A percentile compares a stretch with the other conserved stretches of the same genome.
Conservation (phyloP, 2,329 filamentous ascomycete genomes). For the Diaporthe citri region DNA sequence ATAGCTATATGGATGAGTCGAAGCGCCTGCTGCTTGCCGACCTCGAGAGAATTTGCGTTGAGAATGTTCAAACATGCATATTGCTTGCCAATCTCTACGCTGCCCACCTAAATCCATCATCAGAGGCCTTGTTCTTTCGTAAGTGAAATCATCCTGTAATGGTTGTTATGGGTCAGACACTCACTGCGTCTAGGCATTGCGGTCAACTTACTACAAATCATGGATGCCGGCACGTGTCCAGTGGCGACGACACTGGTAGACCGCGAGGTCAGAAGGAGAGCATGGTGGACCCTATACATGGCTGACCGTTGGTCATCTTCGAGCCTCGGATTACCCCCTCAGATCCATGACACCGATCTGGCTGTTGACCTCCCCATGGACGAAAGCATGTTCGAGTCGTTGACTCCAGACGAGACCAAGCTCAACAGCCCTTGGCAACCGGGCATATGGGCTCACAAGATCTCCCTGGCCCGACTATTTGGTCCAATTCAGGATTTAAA, state of each 20-base stretch:
- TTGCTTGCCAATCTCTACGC: conserved; percentile 4
- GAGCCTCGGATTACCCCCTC: neutral
- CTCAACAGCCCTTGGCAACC: conserved; percentile 1
- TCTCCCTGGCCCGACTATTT: neutral
- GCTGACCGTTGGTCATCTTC: conserved; percentile 13
- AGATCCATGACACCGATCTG: conserved; percentile 1
- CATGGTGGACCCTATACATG: conserved; percentile 21
- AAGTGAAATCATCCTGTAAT: neutral
- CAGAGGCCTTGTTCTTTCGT: conserved; percentile 10
- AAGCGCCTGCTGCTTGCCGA: conserved; percentile 2
- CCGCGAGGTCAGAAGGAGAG: neutral
- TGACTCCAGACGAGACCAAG: neutral
- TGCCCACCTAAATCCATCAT: conserved; percentile 18
- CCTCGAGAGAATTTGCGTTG: neutral
- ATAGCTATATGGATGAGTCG: neutral
- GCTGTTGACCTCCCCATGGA: conserved; percentile 19
- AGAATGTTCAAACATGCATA: conserved; percentile 9
- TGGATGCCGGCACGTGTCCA: neutral
- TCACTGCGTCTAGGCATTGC: neutral
- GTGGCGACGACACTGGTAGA: neutral
- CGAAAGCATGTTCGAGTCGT: conserved; percentile 1
- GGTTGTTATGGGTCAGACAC: neutral
- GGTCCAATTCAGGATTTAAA: neutral
- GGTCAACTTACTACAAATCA: neutral
- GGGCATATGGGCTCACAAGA: conserved; percentile 5